These are phyloP conservation scores for Chrysopogon serrulatus DNA, from an alignment of 176 grass and related monocot species.

Conservation along the genomic window DNA sequence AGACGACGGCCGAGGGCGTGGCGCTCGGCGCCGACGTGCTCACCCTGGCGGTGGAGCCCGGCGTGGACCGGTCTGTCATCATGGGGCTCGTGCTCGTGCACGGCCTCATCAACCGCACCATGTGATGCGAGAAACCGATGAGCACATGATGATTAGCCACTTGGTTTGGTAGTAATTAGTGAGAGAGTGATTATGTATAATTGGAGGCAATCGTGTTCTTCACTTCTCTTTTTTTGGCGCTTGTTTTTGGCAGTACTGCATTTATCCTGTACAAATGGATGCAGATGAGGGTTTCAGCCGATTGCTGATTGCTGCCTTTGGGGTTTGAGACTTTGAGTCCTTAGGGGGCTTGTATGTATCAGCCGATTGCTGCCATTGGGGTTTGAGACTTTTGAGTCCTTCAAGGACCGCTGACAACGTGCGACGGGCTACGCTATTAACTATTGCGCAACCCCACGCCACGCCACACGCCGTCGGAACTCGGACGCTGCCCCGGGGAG, in stretches of 20 bases:
- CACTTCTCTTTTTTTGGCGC: not conserved
- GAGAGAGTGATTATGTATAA: not conserved
- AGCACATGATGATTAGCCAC: too few relatives aligned
- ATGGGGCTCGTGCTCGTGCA: constrained; percentile 76
- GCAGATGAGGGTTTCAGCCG: not conserved
- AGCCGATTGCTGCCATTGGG: too few relatives aligned
- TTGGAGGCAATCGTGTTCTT: not conserved
- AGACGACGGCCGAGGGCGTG: constrained; percentile 61
- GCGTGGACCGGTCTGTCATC: constrained; percentile 63
- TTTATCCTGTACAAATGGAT: not conserved
- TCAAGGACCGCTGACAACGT: too few relatives aligned
- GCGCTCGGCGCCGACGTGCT: constrained; percentile 75
- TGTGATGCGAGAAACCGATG: constrained; percentile 14
- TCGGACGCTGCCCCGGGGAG: too few relatives aligned
- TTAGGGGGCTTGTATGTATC: too few relatives aligned
- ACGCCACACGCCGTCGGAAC: too few relatives aligned
- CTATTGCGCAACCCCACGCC: too few relatives aligned
- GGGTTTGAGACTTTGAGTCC: too few relatives aligned
- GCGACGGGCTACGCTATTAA: too few relatives aligned
- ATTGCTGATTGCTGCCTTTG: too few relatives aligned
- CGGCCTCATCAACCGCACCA: constrained; percentile 57
- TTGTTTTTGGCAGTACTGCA: not conserved
- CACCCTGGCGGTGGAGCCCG: constrained; percentile 65
- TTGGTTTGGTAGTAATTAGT: too few relatives aligned
- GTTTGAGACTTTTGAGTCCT: too few relatives aligned